Percentiles rank a stretch among this genome's conserved stretches.
Conservation (phyloP, 352 stramenopile genomes). For the Pythium dissimile region DNA sequence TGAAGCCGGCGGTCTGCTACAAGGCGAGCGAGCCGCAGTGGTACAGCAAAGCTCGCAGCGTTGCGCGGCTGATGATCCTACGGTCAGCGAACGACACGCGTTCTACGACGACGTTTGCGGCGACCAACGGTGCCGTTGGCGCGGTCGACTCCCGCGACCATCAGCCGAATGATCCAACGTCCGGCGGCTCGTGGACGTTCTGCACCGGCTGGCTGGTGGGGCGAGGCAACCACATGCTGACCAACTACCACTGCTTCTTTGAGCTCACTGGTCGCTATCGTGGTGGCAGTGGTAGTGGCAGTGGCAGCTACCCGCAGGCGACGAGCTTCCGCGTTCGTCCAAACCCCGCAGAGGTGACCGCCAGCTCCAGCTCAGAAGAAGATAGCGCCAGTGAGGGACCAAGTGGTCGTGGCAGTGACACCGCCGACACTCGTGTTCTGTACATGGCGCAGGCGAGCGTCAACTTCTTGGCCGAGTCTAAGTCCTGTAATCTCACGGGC, state of each 20-base stretch:
- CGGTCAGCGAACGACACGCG: not conserved
- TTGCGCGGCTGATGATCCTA: conserved; percentile 55
- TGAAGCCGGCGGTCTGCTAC: conserved; percentile 58
- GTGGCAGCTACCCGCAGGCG: not conserved
- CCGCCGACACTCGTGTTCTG: not conserved
- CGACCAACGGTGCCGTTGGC: not conserved
- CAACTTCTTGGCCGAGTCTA: conserved; percentile 60
- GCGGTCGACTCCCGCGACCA: not conserved
- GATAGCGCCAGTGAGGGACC: too few species aligned
- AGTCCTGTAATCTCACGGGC: conserved; percentile 29
- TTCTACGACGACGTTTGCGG: not conserved
- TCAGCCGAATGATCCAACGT: not conserved
- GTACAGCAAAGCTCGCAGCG: conserved; percentile 47
- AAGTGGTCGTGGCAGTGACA: not conserved
- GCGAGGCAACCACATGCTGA: conserved; percentile 54
- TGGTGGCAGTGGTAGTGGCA: not conserved
- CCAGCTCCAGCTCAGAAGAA: too few species aligned
- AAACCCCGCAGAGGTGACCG: not conserved
- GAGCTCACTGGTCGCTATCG: not conserved
- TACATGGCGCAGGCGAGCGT: conserved; percentile 25
- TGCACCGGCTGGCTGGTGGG: conserved; percentile 69
- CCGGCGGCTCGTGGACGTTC: conserved; percentile 23
- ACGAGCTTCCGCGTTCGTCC: not conserved
- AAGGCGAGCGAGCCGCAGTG: conserved; percentile 43
- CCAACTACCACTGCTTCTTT: conserved; percentile 63